phyloP scores from a whole-genome alignment of 768 basidiomycete species.

The Boletus tomentosulus region DNA sequence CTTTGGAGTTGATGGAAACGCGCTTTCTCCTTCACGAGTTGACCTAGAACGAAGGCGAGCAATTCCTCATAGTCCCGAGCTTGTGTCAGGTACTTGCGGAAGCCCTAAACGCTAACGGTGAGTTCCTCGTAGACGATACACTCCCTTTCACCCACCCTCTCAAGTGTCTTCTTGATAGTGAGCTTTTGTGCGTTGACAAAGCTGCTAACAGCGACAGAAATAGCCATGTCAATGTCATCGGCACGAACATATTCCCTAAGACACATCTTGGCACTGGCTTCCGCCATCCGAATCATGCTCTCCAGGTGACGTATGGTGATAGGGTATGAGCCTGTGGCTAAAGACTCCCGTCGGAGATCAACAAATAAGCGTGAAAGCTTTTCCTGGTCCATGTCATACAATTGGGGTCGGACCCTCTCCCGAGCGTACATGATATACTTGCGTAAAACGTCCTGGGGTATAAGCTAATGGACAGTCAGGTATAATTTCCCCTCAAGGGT shows the following conservation, averaged over 20 bases:
- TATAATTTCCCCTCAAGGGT: not conserved
- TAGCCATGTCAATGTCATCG: slow-evolving; percentile 96
- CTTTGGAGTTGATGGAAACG: slow-evolving; percentile 76
- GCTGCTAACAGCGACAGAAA: slow-evolving; percentile 90
- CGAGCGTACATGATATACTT: slow-evolving; percentile 99
- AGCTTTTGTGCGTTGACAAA: slow-evolving; percentile 98
- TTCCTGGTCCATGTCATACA: slow-evolving; percentile 93
- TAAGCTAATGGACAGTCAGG: slow-evolving; percentile 55
- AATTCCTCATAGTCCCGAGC: slow-evolving; percentile 95
- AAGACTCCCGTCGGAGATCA: slow-evolving; percentile 91
- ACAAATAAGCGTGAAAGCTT: slow-evolving; percentile 92
- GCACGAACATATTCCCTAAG: slow-evolving; percentile 91
- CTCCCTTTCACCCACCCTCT: slow-evolving; percentile 53
- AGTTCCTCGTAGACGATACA: not conserved
- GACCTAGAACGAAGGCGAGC: slow-evolving; percentile 89
- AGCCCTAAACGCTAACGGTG: slow-evolving; percentile 52
- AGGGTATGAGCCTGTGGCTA: slow-evolving; percentile 97
- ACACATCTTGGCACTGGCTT: slow-evolving; percentile 98
- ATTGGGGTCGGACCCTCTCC: slow-evolving; percentile 87
- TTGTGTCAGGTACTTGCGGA: slow-evolving; percentile 96
- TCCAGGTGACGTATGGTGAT: slow-evolving; percentile 98
- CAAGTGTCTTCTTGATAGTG: slow-evolving; percentile 96
- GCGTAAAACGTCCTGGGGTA: slow-evolving; percentile 91
- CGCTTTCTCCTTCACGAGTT: slow-evolving; percentile 89
- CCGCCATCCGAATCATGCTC: slow-evolving; percentile 99